These are phyloP conservation scores for Orbilia quercus DNA, from an alignment of 2,329 filamentous ascomycete species.

Conservation along the genomic window DNA sequence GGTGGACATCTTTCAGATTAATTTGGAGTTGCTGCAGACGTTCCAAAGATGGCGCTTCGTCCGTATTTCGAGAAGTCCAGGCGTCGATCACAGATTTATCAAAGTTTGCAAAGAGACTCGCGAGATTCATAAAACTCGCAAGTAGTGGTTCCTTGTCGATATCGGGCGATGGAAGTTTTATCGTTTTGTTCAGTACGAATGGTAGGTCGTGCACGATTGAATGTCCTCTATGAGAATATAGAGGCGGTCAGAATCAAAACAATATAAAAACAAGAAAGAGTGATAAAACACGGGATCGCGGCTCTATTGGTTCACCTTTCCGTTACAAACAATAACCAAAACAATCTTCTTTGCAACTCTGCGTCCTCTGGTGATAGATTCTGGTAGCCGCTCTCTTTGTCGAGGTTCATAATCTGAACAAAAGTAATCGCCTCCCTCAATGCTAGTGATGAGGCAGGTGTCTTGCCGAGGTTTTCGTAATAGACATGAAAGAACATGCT, in stretches of 20 bases:
- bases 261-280: too few species aligned
- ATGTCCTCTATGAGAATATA: slow-evolving; percentile 30
- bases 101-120: slow-evolving; percentile 49
- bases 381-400: slow-evolving; percentile 39
- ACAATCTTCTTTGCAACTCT: slow-evolving; percentile 42
- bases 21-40: slow-evolving; percentile 38
- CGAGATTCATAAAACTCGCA: slow-evolving; percentile 52
- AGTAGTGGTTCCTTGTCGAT: slow-evolving; percentile 51
- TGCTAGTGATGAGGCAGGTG: slow-evolving; percentile 35
- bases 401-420: slow-evolving; percentile 50
- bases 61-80: slow-evolving; percentile 48
- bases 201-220: slow-evolving; percentile 53
- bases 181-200: slow-evolving; percentile 51
- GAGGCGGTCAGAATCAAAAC: too few species aligned
- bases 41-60: slow-evolving; percentile 41
- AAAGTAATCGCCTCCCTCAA: slow-evolving; percentile 48
- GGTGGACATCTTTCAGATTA: slow-evolving; percentile 39
- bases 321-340: slow-evolving; percentile 52
- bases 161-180: slow-evolving; percentile 43
- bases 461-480: slow-evolving; percentile 49
- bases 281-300: too few species aligned
- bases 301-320: slow-evolving; percentile 27
- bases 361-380: slow-evolving; percentile 39
- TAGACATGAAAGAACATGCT: slow-evolving; percentile 54
- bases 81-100: slow-evolving; percentile 54